Percentiles rank a stretch among this genome's conserved stretches.
phyloP scores from a whole-genome alignment of 306 rosid genomes.

The peach (Prunus persica) region Prunus_persica_NCBIv2 NC_034015.1:19427501-19428000 shows the following conservation, averaged over 20 bases:
- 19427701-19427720: too few relatives aligned
- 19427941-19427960: not conserved
- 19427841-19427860: conserved; percentile 27
- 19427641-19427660: not conserved
- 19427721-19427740: too few relatives aligned
- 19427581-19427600: not conserved
- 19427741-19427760: conserved; percentile 35
- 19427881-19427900: conserved; percentile 59
- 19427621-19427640: conserved; percentile 10
- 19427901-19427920: conserved; percentile 33
- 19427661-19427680: too few relatives aligned
- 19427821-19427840: conserved; percentile 35
- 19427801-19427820: conserved; percentile 27
- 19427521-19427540: not conserved
- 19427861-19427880: conserved; percentile 39
- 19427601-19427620: conserved; percentile 3
- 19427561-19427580: not conserved
- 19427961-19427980: not conserved
- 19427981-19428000: not conserved
- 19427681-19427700: too few relatives aligned
- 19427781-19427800: not conserved
- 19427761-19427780: conserved; percentile 49
- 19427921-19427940: conserved; percentile 22
- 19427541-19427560: not conserved
- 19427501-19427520: conserved; percentile 12